Base-by-base conservation (phyloP, 805 yeast species). In the Debaryomyces castellii region DNA sequence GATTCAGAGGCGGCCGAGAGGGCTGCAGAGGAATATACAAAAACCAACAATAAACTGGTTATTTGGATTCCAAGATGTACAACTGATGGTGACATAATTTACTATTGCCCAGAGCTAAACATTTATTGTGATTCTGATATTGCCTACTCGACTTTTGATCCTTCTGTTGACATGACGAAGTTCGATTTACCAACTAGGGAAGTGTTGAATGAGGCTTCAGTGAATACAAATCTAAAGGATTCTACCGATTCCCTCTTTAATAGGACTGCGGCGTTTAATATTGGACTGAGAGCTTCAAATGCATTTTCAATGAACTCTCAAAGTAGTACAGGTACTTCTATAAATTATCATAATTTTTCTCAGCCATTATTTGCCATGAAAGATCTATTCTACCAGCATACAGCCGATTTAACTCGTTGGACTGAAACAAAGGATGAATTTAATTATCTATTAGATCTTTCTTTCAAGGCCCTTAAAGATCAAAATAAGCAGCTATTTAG, bases 31-130 rank as follows among this genome's bases (percentile, higher is more conserved):
- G 61, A 59, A 12, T 62, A 60, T 45, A 56, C 55, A 24, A 42
- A 44, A 11, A 40, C 44, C 5, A 45, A 58, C 34, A 50, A 55
- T 23, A 55, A 47, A 24, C 53, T 52, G n/a, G 61, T 66, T 10
- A 47, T 63, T 4, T 86, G 92, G 91, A 61, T 82, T 0, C 86
- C 89, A 0, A 74, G 77, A 40, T 64, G 77, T n/a, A 77, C 85
- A 1, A 69, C 72, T 10, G 76, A 73, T 42, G 85, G 82, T 17
- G 76, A 76, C 41, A 60, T 82, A 12, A 64, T 84, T 6, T 87
- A 74, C 62, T 82, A 80, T 62, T 81, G 83, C 54, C 77, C 81
- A 25, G 79, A 80, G 27, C 64, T 87, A 43, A 77, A 83, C 52
- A 67, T 84, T 1, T 81, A 78, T 52, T 80, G 89, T 51, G 73